A percentile compares a stretch with the other conserved stretches of the same genome.
phyloP scores from a whole-genome alignment of 192 early-diverging fungal species.

The Coemansia sp. region DNA sequence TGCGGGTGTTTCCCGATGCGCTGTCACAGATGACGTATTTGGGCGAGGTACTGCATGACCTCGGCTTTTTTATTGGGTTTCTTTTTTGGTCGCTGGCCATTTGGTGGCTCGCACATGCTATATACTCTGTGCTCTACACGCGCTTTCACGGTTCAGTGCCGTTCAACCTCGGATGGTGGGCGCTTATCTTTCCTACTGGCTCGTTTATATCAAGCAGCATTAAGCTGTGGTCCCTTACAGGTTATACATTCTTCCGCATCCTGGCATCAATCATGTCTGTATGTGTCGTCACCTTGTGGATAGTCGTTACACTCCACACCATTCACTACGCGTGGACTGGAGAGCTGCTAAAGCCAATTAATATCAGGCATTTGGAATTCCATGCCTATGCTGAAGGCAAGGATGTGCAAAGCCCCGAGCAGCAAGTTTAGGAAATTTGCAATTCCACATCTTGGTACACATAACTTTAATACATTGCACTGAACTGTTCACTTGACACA shows the following conservation, averaged over 20 bases:
- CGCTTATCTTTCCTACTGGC: slow-evolving; percentile 58
- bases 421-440: not conserved
- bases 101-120: slow-evolving; percentile 55
- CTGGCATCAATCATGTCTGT: slow-evolving; percentile 42
- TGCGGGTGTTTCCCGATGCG: slow-evolving; percentile 28
- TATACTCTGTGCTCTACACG: slow-evolving; percentile 37
- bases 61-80: slow-evolving; percentile 40
- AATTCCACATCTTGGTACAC: not conserved
- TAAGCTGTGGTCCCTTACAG: slow-evolving; percentile 21
- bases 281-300: slow-evolving; percentile 35
- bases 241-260: slow-evolving; percentile 38
- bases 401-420: too few relatives aligned
- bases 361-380: slow-evolving; percentile 27
- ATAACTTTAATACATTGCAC: not conserved
- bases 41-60: slow-evolving; percentile 28
- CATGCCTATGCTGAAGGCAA: not conserved
- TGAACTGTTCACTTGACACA: too few relatives aligned
- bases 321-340: slow-evolving; percentile 47
- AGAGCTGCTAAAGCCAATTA: slow-evolving; percentile 42
- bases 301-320: slow-evolving; percentile 24
- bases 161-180: slow-evolving; percentile 63
- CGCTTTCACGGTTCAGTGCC: slow-evolving; percentile 31
- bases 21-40: slow-evolving; percentile 31
- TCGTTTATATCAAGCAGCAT: slow-evolving; percentile 37
- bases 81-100: slow-evolving; percentile 51